Evolutionary conservation across 2,329 filamentous ascomycete genomes (phyloP).

Genomic region (Phoma sp.): DNA sequence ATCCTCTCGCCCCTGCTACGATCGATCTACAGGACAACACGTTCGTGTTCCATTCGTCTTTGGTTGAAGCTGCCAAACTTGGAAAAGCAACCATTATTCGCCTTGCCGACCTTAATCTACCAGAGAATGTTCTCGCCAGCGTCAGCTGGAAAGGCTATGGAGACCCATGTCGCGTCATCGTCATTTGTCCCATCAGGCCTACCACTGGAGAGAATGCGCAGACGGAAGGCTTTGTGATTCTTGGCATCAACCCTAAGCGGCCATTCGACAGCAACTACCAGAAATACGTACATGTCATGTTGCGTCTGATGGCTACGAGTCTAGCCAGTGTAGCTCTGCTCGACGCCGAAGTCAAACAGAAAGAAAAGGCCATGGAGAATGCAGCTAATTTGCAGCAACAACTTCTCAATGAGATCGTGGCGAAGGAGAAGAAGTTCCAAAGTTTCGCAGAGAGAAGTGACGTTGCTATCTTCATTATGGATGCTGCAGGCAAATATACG

Average conservation of each 20-base stretch:
- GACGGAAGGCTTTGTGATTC: slow-evolving; percentile 48
- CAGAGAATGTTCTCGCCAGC: slow-evolving; percentile 28
- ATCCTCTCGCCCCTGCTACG: slow-evolving; percentile 32
- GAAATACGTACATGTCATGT: slow-evolving; percentile 45
- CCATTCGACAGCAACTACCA: slow-evolving; percentile 49
- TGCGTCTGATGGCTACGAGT: slow-evolving; percentile 47
- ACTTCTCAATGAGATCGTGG: slow-evolving; percentile 45
- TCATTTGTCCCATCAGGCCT: slow-evolving; percentile 47
- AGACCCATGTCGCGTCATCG: slow-evolving; percentile 40
- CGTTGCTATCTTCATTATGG: slow-evolving; percentile 51
- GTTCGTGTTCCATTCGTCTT: slow-evolving; percentile 30
- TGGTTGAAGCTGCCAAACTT: slow-evolving; percentile 34
- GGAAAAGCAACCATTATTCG: slow-evolving; percentile 38
- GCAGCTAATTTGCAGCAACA: slow-evolving; percentile 45
- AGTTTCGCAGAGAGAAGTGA: slow-evolving; percentile 49
- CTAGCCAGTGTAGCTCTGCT: slow-evolving; percentile 50
- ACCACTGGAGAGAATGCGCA: slow-evolving; percentile 38
- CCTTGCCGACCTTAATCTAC: slow-evolving; percentile 36
- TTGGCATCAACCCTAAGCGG: slow-evolving; percentile 48
- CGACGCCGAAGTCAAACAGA: slow-evolving; percentile 45
- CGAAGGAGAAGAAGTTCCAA: slow-evolving; percentile 44
- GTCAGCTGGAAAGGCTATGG: slow-evolving; percentile 46
- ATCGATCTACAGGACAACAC: slow-evolving; percentile 33
- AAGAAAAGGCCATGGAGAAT: slow-evolving; percentile 40
- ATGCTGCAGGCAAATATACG: slow-evolving; percentile 41